Evolutionary conservation across 306 rosid species (phyloP).

Genomic region (Vigna nakashimae): DNA sequence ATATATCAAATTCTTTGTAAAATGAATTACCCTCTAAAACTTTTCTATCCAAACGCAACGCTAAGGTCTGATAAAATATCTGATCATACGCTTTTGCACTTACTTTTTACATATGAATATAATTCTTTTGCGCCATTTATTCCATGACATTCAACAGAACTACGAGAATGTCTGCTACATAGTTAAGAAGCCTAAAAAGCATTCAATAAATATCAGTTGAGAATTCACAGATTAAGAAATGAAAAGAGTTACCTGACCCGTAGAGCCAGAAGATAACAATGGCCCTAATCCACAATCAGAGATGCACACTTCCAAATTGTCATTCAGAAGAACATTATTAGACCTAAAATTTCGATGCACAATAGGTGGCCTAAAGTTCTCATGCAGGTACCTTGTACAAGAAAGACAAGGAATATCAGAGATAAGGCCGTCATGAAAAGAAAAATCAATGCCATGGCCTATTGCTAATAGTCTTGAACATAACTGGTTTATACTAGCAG

Average conservation of each 20-base stretch:
- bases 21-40: too few species aligned
- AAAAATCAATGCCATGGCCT: not conserved
- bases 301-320: conserved; percentile 56
- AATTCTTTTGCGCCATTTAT: conserved; percentile 14
- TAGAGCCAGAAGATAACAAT: conserved; percentile 64
- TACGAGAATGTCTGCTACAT: conserved; percentile 12
- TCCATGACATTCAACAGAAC: conserved; percentile 7
- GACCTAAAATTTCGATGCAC: conserved; percentile 69
- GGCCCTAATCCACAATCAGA: conserved; percentile 76
- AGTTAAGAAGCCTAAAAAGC: not conserved
- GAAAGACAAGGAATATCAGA: conserved; percentile 28
- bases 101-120: not conserved
- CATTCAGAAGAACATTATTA: conserved; percentile 68
- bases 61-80: not conserved
- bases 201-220: conserved; percentile 2
- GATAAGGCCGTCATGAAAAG: conserved; percentile 29
- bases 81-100: not conserved
- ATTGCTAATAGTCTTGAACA: not conserved
- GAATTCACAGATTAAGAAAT: conserved; percentile 4
- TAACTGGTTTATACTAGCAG: conserved; percentile 2
- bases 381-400: conserved; percentile 68
- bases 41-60: too few species aligned
- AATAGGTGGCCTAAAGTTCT: conserved; percentile 66
- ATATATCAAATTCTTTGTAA: too few species aligned
- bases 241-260: conserved; percentile 53